A percentile compares a stretch with the other conserved stretches of the same genome.
phyloP scores from a whole-genome alignment of 129 eudicot species.

The Sambucus nigra region DNA sequence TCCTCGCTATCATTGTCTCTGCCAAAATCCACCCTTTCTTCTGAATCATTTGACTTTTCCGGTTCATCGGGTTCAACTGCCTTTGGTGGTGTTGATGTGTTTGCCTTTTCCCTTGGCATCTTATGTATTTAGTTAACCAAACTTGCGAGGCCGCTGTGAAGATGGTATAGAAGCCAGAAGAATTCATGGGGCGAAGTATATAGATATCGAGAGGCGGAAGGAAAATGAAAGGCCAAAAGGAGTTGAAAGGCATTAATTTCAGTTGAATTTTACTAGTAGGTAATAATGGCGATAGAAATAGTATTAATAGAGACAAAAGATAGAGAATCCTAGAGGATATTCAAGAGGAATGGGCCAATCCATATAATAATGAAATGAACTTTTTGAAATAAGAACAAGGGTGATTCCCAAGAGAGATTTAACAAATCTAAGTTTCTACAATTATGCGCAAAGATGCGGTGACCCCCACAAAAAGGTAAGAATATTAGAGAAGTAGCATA shows the following conservation, averaged over 20 bases:
- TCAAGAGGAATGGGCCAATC: conserved; percentile 14
- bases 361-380: conserved; percentile 10
- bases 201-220: conserved; percentile 10
- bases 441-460: neutral
- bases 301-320: conserved; percentile 1
- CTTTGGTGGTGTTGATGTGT: conserved; percentile 2
- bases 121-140: conserved; percentile 7
- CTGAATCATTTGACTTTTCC: conserved; percentile 13
- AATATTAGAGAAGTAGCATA: conserved; percentile 1
- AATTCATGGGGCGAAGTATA: conserved; percentile 20
- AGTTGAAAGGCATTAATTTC: conserved; percentile 13
- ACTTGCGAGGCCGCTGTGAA: conserved; percentile 16
- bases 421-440: neutral
- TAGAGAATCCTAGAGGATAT: neutral
- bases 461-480: neutral
- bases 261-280: conserved; percentile 3
- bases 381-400: neutral
- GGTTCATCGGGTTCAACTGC: conserved; percentile 13
- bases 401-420: neutral
- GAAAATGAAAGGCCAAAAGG: conserved; percentile 21
- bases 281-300: neutral
- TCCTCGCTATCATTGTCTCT: conserved; percentile 19
- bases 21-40: conserved; percentile 14
- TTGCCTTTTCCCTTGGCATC: conserved; percentile 21
- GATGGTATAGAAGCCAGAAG: conserved; percentile 16